Percentiles rank a stretch among this genome's conserved stretches.
Evolutionary conservation across 768 basidiomycete species (phyloP).

Genomic region (Daedalea quercina): DNA sequence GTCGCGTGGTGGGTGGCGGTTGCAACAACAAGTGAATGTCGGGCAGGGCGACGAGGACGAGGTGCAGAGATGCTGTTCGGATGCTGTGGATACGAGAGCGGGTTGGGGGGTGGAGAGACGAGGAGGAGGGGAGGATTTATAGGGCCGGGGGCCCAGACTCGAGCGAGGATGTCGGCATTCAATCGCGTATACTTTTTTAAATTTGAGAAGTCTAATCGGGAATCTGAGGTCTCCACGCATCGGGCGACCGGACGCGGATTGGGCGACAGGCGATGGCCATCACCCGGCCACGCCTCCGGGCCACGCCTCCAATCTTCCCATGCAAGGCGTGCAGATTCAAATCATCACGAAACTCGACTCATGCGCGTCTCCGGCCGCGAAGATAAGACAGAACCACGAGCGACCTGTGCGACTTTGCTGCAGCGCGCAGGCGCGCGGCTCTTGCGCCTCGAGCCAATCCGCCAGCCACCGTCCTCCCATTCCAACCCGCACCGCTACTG

Average conservation of each 20-base stretch:
- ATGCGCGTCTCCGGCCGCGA: not conserved
- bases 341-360: not conserved
- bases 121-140: conserved; percentile 23
- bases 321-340: not conserved
- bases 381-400: not conserved
- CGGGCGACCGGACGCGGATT: not conserved
- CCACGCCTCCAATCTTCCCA: not conserved
- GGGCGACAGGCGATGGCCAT: no score
- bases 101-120: conserved; percentile 13
- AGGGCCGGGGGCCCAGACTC: conserved; percentile 17
- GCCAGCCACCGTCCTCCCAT: not conserved
- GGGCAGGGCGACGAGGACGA: conserved; percentile 2
- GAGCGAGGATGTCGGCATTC: conserved; percentile 11
- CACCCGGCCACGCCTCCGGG: not conserved
- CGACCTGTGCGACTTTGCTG: not conserved
- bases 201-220: conserved; percentile 7
- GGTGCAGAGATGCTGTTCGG: no score
- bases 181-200: conserved; percentile 8
- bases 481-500: no score
- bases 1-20: not conserved
- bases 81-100: conserved; percentile 8
- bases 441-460: not conserved
- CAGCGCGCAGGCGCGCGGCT: no score
- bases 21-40: not conserved
- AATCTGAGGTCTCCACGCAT: conserved; percentile 4